Evolutionary conservation across 495 filamentous ascomycete genomes (phyloP).

Genomic region (Xylaria cubensis): DNA sequence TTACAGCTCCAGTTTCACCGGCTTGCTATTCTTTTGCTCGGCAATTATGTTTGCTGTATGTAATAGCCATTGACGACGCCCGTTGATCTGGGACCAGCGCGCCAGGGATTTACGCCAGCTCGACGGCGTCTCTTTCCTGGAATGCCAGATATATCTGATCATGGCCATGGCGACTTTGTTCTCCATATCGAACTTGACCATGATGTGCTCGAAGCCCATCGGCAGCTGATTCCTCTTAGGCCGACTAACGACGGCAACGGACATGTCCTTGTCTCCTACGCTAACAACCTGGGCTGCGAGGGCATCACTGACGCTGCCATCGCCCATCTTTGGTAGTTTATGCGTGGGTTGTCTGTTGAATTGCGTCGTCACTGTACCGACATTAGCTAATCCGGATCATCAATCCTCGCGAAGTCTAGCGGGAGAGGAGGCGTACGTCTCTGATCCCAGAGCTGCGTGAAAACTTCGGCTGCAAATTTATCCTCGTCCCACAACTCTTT

Average conservation of each 20-base stretch:
- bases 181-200: constrained; percentile 24
- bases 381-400: not conserved
- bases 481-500: constrained; percentile 9
- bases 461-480: constrained; percentile 18
- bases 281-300: constrained; percentile 25
- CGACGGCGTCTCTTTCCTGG: constrained; percentile 18
- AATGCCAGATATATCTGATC: constrained; percentile 28
- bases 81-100: constrained; percentile 27
- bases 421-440: constrained; percentile 18
- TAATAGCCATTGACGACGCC: constrained; percentile 25
- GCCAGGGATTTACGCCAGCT: constrained; percentile 25
- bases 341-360: constrained; percentile 2
- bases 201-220: constrained; percentile 26
- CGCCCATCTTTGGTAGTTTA: constrained; percentile 24
- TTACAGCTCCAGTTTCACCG: constrained; percentile 32
- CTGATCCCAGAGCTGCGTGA: constrained; percentile 27
- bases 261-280: constrained; percentile 27
- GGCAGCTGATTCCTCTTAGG: constrained; percentile 25
- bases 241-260: constrained; percentile 22
- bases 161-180: constrained; percentile 20
- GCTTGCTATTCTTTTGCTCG: constrained; percentile 52
- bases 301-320: constrained; percentile 21
- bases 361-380: constrained; percentile 23
- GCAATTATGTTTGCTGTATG: constrained; percentile 15
- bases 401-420: not conserved